phyloP scores from a whole-genome alignment of 2,329 filamentous ascomycete species.

The Nemania serpens region DNA sequence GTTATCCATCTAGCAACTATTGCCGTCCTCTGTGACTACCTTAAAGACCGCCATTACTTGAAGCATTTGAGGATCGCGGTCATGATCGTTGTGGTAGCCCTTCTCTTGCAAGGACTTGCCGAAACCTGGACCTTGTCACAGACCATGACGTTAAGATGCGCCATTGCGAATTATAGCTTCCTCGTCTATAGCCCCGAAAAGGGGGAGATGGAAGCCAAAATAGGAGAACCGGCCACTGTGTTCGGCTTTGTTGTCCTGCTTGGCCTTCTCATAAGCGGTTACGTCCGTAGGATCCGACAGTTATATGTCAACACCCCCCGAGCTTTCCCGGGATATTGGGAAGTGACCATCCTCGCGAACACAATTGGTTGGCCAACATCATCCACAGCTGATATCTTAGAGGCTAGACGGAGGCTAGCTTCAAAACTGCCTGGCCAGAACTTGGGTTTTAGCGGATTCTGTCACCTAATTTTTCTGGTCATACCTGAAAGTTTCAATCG shows the following conservation, averaged over 20 bases:
- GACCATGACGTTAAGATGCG: not conserved
- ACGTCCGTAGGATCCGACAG: not conserved
- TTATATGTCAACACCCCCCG: not conserved
- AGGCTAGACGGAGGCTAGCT: not conserved
- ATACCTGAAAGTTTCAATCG: not conserved
- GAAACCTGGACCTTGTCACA: not conserved
- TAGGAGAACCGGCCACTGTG: not conserved
- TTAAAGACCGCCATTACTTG: not conserved
- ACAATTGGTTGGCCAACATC: not conserved
- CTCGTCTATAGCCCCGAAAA: too few relatives aligned
- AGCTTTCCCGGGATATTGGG: not conserved
- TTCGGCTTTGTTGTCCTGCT: not conserved
- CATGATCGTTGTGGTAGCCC: not conserved
- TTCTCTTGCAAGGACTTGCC: not conserved
- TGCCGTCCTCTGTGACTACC: not conserved
- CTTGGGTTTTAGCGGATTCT: not conserved
- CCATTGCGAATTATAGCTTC: not conserved
- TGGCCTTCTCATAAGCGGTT: not conserved
- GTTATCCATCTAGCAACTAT: not conserved
- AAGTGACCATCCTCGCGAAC: not conserved
- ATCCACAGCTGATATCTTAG: not conserved
- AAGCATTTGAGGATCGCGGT: not conserved
- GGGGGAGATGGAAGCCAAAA: not conserved
- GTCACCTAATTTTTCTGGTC: not conserved
- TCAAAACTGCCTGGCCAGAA: not conserved